Evolutionary conservation across 352 stramenopile species (phyloP).

Genomic region (Peronosclerospora sorghi): DNA sequence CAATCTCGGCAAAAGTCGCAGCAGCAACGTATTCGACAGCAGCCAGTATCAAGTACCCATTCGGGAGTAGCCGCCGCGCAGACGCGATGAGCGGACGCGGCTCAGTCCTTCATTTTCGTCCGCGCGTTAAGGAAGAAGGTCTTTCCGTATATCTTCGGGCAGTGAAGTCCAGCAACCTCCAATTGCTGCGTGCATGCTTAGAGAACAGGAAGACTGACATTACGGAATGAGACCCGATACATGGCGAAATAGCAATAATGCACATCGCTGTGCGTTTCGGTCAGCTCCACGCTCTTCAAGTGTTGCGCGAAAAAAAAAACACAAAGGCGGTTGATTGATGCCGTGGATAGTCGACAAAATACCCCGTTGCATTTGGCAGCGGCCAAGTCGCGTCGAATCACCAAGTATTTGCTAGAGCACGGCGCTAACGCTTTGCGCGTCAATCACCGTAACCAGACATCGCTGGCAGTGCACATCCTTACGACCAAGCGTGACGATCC

Average conservation of each 20-base stretch:
- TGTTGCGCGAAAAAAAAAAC: conserved; percentile 60
- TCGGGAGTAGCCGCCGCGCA: conserved; percentile 14
- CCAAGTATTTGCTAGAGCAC: conserved; percentile 72
- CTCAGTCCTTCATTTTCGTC: conserved; percentile 36
- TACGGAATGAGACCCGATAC: conserved; percentile 47
- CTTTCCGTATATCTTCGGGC: conserved; percentile 52
- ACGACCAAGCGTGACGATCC: conserved; percentile 68
- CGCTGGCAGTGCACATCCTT: conserved; percentile 68
- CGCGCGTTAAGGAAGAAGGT: conserved; percentile 40
- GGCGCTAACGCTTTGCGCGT: conserved; percentile 43
- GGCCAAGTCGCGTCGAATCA: conserved; percentile 75
- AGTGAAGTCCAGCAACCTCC: conserved; percentile 53
- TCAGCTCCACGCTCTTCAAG: conserved; percentile 58
- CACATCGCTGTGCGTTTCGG: conserved; percentile 73
- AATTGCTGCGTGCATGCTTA: conserved; percentile 39
- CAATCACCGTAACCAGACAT: conserved; percentile 65
- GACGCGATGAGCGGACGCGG: conserved; percentile 26
- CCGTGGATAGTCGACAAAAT: conserved; percentile 62
- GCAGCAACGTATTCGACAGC: conserved; percentile 18
- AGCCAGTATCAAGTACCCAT: conserved; percentile 12
- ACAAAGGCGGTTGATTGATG: conserved; percentile 47
- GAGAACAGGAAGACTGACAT: conserved; percentile 54
- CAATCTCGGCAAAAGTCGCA: conserved; percentile 16
- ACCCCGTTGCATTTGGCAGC: conserved; percentile 65
- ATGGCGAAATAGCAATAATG: conserved; percentile 66